A percentile compares a stretch with the other conserved stretches of the same genome.
Evolutionary conservation across 768 basidiomycete genomes (phyloP).

Genomic region (Tricholoma hemisulphureum): DNA sequence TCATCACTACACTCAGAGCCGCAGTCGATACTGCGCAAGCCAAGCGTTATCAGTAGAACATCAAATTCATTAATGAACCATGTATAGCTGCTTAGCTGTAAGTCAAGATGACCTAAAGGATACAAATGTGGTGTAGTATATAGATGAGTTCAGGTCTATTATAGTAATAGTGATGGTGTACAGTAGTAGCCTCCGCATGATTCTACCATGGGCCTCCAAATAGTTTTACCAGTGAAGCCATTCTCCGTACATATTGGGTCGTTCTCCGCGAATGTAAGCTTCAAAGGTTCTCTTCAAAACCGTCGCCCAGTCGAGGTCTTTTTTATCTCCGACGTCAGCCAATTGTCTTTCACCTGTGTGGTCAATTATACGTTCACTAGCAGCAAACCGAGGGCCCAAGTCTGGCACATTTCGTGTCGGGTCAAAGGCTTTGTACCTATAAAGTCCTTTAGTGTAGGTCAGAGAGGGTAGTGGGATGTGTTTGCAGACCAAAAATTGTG

Average conservation of each 20-base stretch:
- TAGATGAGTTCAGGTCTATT: background rate
- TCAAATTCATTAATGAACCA: background rate
- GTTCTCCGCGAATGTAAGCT: constrained; percentile 84
- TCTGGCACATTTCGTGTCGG: constrained; percentile 93
- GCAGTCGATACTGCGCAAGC: constrained; percentile 69
- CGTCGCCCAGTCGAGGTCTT: constrained; percentile 88
- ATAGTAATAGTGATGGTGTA: background rate
- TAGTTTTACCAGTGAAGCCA: constrained; percentile 51
- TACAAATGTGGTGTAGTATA: background rate
- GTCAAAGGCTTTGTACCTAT: constrained; percentile 96
- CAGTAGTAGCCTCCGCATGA: background rate
- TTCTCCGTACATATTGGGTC: constrained; percentile 96
- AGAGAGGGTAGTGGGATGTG: background rate
- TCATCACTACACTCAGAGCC: constrained; percentile 71
- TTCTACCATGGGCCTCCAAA: background rate
- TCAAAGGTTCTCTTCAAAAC: constrained; percentile 97
- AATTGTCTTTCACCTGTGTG: constrained; percentile 44
- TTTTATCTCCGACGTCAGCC: constrained; percentile 60
- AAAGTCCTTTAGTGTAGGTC: constrained; percentile 1
- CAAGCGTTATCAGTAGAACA: constrained; percentile 19
- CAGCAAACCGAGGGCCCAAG: constrained; percentile 74
- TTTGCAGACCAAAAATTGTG: constrained; percentile 82
- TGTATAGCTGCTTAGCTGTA: background rate
- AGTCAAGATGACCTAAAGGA: background rate
- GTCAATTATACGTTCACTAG: constrained; percentile 61